These are phyloP conservation scores for Smallanthus sonchifolius DNA, from an alignment of 129 eudicot species.

Conservation along the genomic window DNA sequence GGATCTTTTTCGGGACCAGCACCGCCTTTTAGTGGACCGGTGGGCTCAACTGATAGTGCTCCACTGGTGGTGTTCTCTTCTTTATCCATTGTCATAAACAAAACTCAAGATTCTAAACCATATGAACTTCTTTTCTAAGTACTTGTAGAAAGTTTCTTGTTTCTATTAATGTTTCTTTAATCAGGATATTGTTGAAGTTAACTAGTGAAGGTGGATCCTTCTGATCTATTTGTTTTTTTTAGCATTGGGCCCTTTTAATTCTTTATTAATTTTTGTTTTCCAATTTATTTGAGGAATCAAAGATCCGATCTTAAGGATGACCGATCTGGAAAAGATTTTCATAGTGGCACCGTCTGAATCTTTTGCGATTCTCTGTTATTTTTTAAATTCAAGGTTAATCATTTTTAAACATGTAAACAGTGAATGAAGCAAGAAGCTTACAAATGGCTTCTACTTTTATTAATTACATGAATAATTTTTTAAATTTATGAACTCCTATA, in stretches of 20 bases:
- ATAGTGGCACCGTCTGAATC: neutral
- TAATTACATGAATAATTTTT: no score
- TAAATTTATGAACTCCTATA: no score
- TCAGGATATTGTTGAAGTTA: neutral
- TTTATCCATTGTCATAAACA: conserved; percentile 20
- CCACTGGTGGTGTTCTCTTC: conserved; percentile 3
- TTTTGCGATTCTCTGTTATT: neutral
- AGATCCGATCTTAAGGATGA: neutral
- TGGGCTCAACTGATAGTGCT: conserved; percentile 23
- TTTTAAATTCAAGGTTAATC: no score
- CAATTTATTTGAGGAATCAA: neutral
- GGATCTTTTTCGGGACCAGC: conserved; percentile 24
- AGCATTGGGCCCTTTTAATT: neutral
- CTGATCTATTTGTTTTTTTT: neutral
- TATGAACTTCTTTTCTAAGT: neutral
- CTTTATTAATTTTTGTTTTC: neutral
- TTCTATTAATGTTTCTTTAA: neutral
- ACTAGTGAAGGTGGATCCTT: neutral
- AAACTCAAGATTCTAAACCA: neutral
- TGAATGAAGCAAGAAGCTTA: no score
- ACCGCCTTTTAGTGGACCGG: conserved; percentile 10
- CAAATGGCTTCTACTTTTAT: no score
- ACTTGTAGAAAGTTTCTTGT: neutral
- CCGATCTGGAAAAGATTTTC: neutral
- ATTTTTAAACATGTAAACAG: no score